Percentiles rank a stretch among this genome's conserved stretches.
phyloP scores from a whole-genome alignment of 768 basidiomycete species.

The Tubosaeta brunneosetosa region DNA sequence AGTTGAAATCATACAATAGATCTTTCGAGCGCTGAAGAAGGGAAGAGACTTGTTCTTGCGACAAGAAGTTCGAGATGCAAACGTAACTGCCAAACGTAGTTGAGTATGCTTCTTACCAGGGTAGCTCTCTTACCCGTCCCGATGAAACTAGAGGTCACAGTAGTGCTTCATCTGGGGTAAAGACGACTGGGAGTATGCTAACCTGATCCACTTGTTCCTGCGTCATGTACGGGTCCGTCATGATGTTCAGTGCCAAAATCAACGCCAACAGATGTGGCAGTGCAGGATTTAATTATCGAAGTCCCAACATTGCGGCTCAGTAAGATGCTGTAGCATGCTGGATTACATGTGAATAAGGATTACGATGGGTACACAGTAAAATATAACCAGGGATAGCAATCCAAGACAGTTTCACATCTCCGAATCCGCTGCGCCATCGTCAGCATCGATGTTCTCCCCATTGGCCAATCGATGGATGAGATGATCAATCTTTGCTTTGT shows the following conservation, averaged over 20 bases:
- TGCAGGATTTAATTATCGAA: too few relatives aligned
- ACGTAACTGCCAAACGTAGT: conserved; percentile 55
- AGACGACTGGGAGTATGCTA: conserved; percentile 7
- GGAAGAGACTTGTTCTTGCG: conserved; percentile 47
- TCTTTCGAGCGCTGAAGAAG: conserved; percentile 69
- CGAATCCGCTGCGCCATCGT: conserved; percentile 24
- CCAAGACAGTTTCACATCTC: conserved; percentile 21
- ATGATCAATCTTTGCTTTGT: conserved; percentile 83
- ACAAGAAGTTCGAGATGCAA: conserved; percentile 69
- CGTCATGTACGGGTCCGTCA: conserved; percentile 42
- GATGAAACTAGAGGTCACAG: conserved; percentile 43
- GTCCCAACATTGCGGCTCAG: too few relatives aligned
- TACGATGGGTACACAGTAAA: conserved; percentile 10
- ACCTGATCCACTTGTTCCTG: conserved; percentile 58
- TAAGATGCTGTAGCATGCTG: background rate
- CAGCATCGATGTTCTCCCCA: conserved; percentile 50
- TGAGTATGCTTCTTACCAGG: background rate
- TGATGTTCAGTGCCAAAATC: background rate
- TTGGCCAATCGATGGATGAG: conserved; percentile 56
- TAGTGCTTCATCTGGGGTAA: background rate
- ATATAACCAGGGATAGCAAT: conserved; percentile 3
- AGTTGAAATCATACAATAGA: conserved; percentile 72
- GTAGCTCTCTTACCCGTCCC: conserved; percentile 43
- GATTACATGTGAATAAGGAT: background rate
- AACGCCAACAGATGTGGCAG: too few relatives aligned